A percentile compares a stretch with the other conserved stretches of the same genome.
Evolutionary conservation across 2,329 filamentous ascomycete species (phyloP).

Genomic region (Paecilomyces sp.): DNA sequence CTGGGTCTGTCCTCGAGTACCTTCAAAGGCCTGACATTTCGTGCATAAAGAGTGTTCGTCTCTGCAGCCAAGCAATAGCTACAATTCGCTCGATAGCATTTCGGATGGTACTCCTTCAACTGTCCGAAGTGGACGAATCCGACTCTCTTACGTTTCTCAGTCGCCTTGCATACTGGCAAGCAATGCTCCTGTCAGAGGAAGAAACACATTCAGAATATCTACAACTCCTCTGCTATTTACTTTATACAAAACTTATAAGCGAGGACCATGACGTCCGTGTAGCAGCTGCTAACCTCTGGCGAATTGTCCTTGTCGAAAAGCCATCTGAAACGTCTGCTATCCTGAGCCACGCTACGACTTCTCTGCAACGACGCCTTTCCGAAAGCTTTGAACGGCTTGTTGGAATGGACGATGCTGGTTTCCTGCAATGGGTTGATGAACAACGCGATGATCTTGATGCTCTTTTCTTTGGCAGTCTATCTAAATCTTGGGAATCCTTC

Average conservation of each 20-base stretch:
- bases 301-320: slow-evolving; percentile 91
- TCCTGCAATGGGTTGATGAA: slow-evolving; percentile 80
- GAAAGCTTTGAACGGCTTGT: slow-evolving; percentile 76
- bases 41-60: slow-evolving; percentile 74
- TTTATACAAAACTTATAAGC: slow-evolving; percentile 83
- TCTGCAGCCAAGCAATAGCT: slow-evolving; percentile 77
- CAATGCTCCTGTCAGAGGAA: slow-evolving; percentile 72
- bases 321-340: slow-evolving; percentile 71
- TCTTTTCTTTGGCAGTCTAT: slow-evolving; percentile 75
- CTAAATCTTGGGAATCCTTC: slow-evolving; percentile 81
- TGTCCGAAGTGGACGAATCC: slow-evolving; percentile 73
- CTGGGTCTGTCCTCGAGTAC: slow-evolving; percentile 78
- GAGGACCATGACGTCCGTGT: slow-evolving; percentile 59
- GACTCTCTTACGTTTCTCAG: slow-evolving; percentile 68
- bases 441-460: slow-evolving; percentile 71
- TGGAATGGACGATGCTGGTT: slow-evolving; percentile 81
- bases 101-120: slow-evolving; percentile 66
- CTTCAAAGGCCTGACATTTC: slow-evolving; percentile 79
- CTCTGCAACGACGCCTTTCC: slow-evolving; percentile 64
- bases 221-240: slow-evolving; percentile 81
- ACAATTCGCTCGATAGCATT: slow-evolving; percentile 72
- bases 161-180: slow-evolving; percentile 93
- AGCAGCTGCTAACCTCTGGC: slow-evolving; percentile 75
- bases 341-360: slow-evolving; percentile 62
- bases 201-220: slow-evolving; percentile 75